Percentiles rank a stretch among this genome's conserved stretches.
Evolutionary conservation across 768 basidiomycete species (phyloP).

Genomic region (Phaeolepiota aurea): DNA sequence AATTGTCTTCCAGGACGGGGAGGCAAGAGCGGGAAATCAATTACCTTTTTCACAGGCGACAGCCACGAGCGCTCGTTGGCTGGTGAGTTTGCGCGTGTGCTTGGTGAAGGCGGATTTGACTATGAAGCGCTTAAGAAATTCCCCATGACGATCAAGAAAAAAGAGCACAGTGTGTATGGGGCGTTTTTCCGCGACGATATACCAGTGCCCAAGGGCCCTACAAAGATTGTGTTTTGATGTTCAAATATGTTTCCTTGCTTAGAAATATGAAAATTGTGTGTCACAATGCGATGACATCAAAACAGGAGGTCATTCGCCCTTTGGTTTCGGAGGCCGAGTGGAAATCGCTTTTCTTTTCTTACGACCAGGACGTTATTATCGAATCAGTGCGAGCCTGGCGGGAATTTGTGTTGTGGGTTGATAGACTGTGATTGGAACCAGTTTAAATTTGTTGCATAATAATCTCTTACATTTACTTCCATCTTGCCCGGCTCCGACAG

Average conservation of each 20-base stretch:
- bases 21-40: constrained; percentile 81
- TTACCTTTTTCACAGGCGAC: constrained; percentile 96
- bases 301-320: neutral
- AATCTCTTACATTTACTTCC: too few species aligned
- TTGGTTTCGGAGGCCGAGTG: too few species aligned
- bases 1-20: constrained; percentile 59
- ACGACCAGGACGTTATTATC: too few species aligned
- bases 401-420: too few species aligned
- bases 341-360: too few species aligned
- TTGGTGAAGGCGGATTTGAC: constrained; percentile 81
- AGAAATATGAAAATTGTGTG: too few species aligned
- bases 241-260: neutral
- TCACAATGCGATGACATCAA: too few species aligned
- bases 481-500: too few species aligned
- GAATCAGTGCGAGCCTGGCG: too few species aligned
- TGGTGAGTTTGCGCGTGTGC: constrained; percentile 87
- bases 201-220: constrained; percentile 50
- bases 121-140: constrained; percentile 75
- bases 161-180: constrained; percentile 84
- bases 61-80: constrained; percentile 77
- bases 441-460: neutral
- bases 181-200: constrained; percentile 75
- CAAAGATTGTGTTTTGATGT: constrained; percentile 65
- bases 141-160: constrained; percentile 97
- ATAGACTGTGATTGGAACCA: too few species aligned